A percentile compares a stretch with the other conserved stretches of the same genome.
These are phyloP conservation scores for Tubosaeta brunneosetosa DNA, from an alignment of 768 basidiomycete genomes.

Conservation along the genomic window DNA sequence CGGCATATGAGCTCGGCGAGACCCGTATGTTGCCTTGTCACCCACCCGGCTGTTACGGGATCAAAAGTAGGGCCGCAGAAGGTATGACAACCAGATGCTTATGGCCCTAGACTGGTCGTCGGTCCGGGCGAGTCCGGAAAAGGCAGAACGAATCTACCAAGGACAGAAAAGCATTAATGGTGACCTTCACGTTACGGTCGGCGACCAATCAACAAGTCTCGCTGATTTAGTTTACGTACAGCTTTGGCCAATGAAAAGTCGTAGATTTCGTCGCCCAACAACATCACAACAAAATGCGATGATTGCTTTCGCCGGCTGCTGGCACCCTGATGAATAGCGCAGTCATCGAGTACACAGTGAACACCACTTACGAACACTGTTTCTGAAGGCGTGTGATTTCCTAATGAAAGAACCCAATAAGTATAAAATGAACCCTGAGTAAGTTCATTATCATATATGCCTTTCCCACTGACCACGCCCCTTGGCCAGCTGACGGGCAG, in stretches of 20 bases:
- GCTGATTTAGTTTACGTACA: no score
- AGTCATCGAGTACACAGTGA: neutral
- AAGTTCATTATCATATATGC: neutral
- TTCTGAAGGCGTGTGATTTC: neutral
- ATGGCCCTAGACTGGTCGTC: no score
- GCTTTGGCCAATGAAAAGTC: no score
- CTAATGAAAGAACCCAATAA: neutral
- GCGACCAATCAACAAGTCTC: no score
- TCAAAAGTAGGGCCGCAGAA: neutral
- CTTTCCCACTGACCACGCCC: neutral
- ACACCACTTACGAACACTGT: neutral
- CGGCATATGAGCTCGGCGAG: no score
- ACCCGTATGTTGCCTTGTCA: no score
- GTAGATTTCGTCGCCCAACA: no score
- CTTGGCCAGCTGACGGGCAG: neutral
- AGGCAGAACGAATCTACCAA: neutral
- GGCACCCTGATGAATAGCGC: no score
- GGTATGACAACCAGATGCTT: no score
- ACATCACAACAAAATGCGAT: no score
- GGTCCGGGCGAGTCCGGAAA: neutral
- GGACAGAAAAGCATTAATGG: neutral
- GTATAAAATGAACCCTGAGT: neutral
- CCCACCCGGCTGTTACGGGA: neutral
- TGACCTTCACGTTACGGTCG: no score
- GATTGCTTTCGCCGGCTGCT: no score